Percentiles rank a stretch among this genome's conserved stretches.
phyloP scores from a whole-genome alignment of 352 stramenopile genomes.

The Globisporangium canariense region DNA sequence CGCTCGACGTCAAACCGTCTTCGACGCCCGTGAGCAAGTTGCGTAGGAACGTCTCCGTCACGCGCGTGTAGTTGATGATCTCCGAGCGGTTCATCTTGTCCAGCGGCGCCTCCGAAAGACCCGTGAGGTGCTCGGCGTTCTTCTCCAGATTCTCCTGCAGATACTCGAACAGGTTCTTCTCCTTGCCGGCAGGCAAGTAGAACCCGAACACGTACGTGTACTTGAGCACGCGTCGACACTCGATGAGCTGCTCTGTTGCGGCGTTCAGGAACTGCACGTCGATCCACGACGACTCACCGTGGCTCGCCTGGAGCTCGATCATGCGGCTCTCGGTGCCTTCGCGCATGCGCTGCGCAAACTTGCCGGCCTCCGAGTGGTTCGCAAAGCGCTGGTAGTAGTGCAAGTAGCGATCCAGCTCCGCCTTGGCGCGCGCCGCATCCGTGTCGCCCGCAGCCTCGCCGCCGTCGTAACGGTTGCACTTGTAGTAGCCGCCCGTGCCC shows the following conservation, averaged over 20 bases:
- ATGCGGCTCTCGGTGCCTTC: constrained; percentile 95
- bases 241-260: constrained; percentile 95
- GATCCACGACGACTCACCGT: constrained; percentile 91
- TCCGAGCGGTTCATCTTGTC: constrained; percentile 92
- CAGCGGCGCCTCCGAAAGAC: constrained; percentile 88
- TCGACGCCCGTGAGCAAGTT: constrained; percentile 90
- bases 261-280: constrained; percentile 98
- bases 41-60: constrained; percentile 91
- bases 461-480: constrained; percentile 98
- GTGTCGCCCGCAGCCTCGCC: constrained; percentile 50
- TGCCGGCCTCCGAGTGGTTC: constrained; percentile 94
- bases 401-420: constrained; percentile 98
- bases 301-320: constrained; percentile 93
- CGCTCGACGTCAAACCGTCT: constrained; percentile 75
- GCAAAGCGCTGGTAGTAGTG: constrained; percentile 99
- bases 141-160: constrained; percentile 93
- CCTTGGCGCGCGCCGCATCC: constrained; percentile 92
- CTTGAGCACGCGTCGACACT: constrained; percentile 98
- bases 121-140: constrained; percentile 91
- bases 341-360: constrained; percentile 96
- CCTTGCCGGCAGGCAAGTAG: constrained; percentile 86
- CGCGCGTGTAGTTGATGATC: constrained; percentile 94
- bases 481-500: constrained; percentile 98
- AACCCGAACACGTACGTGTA: constrained; percentile 97
- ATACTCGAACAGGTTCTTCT: constrained; percentile 95